phyloP scores from a whole-genome alignment of 2,329 filamentous ascomycete species.

The Shiraia sp. region DNA sequence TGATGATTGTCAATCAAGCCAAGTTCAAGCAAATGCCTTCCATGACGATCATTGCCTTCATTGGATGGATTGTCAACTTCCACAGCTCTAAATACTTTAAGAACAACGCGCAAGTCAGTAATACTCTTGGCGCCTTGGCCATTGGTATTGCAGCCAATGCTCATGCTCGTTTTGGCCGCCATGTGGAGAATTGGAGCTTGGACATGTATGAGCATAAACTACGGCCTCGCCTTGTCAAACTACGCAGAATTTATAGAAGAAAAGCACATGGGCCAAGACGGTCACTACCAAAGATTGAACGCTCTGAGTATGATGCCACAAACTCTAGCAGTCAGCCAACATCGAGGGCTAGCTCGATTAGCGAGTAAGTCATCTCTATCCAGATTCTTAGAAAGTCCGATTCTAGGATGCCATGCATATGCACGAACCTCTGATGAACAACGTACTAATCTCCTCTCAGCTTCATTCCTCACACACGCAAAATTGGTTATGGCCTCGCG shows the following conservation, averaged over 20 bases:
- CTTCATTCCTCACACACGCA: slow-evolving; percentile 36
- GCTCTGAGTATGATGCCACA: slow-evolving; percentile 23
- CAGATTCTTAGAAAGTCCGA: too few relatives aligned
- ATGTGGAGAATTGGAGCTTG: slow-evolving; percentile 60
- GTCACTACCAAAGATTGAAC: slow-evolving; percentile 17
- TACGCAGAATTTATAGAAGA: slow-evolving; percentile 32
- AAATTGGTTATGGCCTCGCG: slow-evolving; percentile 72
- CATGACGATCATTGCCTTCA: slow-evolving; percentile 74
- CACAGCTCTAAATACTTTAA: slow-evolving; percentile 69
- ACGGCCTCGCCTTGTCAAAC: slow-evolving; percentile 42
- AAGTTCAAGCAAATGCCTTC: slow-evolving; percentile 77
- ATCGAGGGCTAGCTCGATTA: slow-evolving; percentile 27
- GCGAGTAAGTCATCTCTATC: slow-evolving; percentile 10
- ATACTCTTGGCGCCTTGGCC: slow-evolving; percentile 75
- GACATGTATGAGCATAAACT: slow-evolving; percentile 59
- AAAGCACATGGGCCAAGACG: slow-evolving; percentile 19
- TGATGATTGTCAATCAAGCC: slow-evolving; percentile 79
- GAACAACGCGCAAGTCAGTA: slow-evolving; percentile 73
- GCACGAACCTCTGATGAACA: too few relatives aligned
- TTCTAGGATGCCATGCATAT: too few relatives aligned
- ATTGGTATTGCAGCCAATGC: slow-evolving; percentile 79
- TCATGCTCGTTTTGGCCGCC: slow-evolving; percentile 70
- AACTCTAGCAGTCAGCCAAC: slow-evolving; percentile 18
- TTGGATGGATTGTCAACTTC: slow-evolving; percentile 76
- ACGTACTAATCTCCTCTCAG: slow-evolving; percentile 1